These are phyloP conservation scores for Rosa multiflora DNA, from an alignment of 306 rosid species.

Conservation along the genomic window DNA sequence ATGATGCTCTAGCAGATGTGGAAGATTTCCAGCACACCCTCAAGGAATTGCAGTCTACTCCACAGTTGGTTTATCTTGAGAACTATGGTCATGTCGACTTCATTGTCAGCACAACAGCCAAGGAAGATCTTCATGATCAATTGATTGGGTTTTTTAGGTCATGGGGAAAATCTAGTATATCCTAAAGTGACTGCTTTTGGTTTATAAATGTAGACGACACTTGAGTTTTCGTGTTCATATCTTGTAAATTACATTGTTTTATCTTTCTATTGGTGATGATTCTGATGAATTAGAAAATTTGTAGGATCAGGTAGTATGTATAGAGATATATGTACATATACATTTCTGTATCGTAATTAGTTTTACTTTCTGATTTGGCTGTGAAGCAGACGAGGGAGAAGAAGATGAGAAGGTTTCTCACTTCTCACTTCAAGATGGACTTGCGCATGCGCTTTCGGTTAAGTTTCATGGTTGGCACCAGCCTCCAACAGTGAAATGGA, in stretches of 20 bases:
- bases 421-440: neutral
- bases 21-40: conserved; percentile 61
- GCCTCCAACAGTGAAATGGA: neutral
- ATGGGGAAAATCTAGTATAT: conserved; percentile 33
- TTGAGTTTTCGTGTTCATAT: neutral
- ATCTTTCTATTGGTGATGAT: neutral
- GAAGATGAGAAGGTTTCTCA: neutral
- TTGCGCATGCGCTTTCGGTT: neutral
- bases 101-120: conserved; percentile 65
- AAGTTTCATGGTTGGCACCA: neutral
- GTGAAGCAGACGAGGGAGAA: conserved; percentile 19
- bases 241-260: neutral
- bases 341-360: neutral
- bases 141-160: conserved; percentile 55
- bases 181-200: conserved; percentile 20
- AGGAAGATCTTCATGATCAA: conserved; percentile 72
- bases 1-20: conserved; percentile 72
- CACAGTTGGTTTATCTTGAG: conserved; percentile 78
- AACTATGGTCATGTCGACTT: conserved; percentile 86
- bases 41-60: conserved; percentile 58
- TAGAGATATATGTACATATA: neutral
- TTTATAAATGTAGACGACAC: neutral
- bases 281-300: neutral
- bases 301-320: neutral
- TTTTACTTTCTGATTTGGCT: conserved; percentile 10